phyloP scores from a whole-genome alignment of 257 asterid species.

The Henckelia pumila region DNA sequence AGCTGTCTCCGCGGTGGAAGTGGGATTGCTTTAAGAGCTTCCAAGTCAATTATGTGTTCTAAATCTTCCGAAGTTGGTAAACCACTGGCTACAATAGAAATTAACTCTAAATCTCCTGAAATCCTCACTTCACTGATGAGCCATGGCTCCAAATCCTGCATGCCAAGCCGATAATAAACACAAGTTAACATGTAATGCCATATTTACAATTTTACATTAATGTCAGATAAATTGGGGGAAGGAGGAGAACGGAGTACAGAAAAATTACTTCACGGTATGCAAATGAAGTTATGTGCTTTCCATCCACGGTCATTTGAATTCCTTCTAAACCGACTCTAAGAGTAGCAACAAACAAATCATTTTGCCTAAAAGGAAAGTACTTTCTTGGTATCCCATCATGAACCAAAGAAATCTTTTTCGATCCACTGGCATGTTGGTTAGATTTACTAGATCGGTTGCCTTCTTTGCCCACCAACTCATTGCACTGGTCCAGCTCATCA shows the following conservation, averaged over 20 bases:
- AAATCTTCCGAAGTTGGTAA: slow-evolving; percentile 93
- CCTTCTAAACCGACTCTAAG: slow-evolving; percentile 94
- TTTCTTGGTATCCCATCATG: slow-evolving; percentile 64
- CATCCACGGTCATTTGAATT: slow-evolving; percentile 96
- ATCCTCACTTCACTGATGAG: slow-evolving; percentile 84
- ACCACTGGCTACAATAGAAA: slow-evolving; percentile 90
- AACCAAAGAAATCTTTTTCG: slow-evolving; percentile 40
- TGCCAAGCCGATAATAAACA: slow-evolving; percentile 13
- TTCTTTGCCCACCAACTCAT: slow-evolving; percentile 73
- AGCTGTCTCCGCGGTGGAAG: slow-evolving; percentile 50
- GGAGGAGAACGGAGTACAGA: slow-evolving; percentile 20
- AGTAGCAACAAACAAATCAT: slow-evolving; percentile 82
- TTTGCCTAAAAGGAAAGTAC: slow-evolving; percentile 90
- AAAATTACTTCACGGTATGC: slow-evolving; percentile 81
- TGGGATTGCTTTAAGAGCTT: slow-evolving; percentile 69
- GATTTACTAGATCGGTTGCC: slow-evolving; percentile 42
- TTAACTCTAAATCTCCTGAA: slow-evolving; percentile 75
- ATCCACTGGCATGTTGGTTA: slow-evolving; percentile 40
- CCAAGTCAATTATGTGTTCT: slow-evolving; percentile 76
- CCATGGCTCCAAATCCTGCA: slow-evolving; percentile 97
- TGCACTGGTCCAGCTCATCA: slow-evolving; percentile 93
- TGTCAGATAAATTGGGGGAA: background rate
- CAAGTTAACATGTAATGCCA: slow-evolving; percentile 15
- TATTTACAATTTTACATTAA: background rate
- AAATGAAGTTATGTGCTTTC: slow-evolving; percentile 88